phyloP scores from a whole-genome alignment of 345 rosid genomes.

The Acer yangbiense region DNA sequence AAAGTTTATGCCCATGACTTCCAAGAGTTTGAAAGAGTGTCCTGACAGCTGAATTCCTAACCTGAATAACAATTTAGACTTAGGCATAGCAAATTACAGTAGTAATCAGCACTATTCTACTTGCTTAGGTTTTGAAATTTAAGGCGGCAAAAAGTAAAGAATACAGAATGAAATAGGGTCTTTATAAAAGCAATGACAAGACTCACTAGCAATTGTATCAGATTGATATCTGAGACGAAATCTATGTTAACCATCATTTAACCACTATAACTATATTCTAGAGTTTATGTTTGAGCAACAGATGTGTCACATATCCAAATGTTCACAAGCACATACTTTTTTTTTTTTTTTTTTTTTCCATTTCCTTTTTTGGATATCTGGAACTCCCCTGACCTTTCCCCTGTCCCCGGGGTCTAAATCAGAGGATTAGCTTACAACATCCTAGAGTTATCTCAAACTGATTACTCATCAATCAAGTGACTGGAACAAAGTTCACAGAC shows the following conservation, averaged over 20 bases:
- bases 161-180: background rate
- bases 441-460: too few species aligned
- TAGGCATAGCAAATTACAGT: slow-evolving; percentile 4
- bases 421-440: too few species aligned
- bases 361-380: background rate
- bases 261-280: background rate
- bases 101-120: background rate
- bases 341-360: background rate
- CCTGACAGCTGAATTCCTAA: slow-evolving; percentile 94
- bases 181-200: background rate
- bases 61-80: slow-evolving; percentile 45
- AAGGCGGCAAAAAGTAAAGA: background rate
- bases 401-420: background rate
- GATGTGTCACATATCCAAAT: background rate
- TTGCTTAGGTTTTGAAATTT: slow-evolving; percentile 6
- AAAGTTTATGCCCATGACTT: slow-evolving; percentile 90
- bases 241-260: background rate
- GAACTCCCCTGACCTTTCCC: background rate
- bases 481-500: background rate
- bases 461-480: background rate
- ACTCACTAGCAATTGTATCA: background rate
- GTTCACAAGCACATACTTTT: background rate
- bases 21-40: slow-evolving; percentile 93
- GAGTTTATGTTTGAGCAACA: slow-evolving; percentile 5
- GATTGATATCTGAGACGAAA: background rate